Base-by-base conservation (phyloP, 768 basidiomycete genomes). In the Suillus fuscotomentosus region DNA sequence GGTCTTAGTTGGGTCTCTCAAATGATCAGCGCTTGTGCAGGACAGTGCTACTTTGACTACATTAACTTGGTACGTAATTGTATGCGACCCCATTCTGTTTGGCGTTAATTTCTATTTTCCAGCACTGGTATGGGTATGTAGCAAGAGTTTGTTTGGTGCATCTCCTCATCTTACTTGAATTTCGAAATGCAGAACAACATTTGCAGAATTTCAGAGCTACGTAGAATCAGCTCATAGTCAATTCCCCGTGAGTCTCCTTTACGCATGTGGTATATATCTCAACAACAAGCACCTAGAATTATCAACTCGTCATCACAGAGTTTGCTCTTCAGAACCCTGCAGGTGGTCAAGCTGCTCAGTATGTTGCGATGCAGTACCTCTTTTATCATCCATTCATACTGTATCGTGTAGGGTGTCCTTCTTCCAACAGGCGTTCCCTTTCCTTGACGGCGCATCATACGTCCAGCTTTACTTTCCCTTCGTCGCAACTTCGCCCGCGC, bases 381-480 rank as follows among this genome's bases (percentile, higher is more conserved):
- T 20, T 7, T 15, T 2, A 22, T 24, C 11, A 14, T 15, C 69
- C 54, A 73, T 42, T 10, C 17, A 0, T 24, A 6, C 11, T 57
- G 51, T 34, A 24, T 27, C 48, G 22, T 45, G 9, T 57, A 79
- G 77, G 66, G 61, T 78, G 34, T 7, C 70, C 14, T 78, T 75
- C 66, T 78, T 78, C 69, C 14, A 70, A 56, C 63, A 76, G 31
- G 77, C 77, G 4, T 75, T 78, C 36, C 0, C 71, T 11, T 79
- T 79, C 72, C 75, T 78, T n/a, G 77, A 78, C 31, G 22, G 47
- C 2, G 66, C 73, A 6, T 43, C 70, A n/a, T 78, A 72, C 10
- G 73, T 78, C 9, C 36, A 69, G 15, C 70, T 79, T 53, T 78
- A 78, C 64, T 78, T 79, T 70, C 77, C 77, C 45, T 78, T 78